Percentiles rank a stretch among this genome's conserved stretches.
Conservation (phyloP, 345 rosid genomes). For the thale cress (Arabidopsis thaliana) region TAIR10.1 NC_003070.9:3666001-3666500, state of each 20-base stretch:
- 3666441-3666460: slow-evolving; percentile 67
- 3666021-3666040: slow-evolving; percentile 93
- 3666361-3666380: slow-evolving; percentile 64
- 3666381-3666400: slow-evolving; percentile 82
- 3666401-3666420: slow-evolving; percentile 71
- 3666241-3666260: slow-evolving; percentile 68
- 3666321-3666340: slow-evolving; percentile 91
- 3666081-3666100: slow-evolving; percentile 54
- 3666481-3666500: slow-evolving; percentile 53
- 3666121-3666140: slow-evolving; percentile 62
- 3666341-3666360: slow-evolving; percentile 80
- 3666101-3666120: slow-evolving; percentile 38
- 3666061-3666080: slow-evolving; percentile 41
- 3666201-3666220: slow-evolving; percentile 92
- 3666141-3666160: slow-evolving; percentile 95
- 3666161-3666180: slow-evolving; percentile 85
- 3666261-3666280: slow-evolving; percentile 66
- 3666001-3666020: slow-evolving; percentile 90
- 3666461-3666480: slow-evolving; percentile 64
- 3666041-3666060: slow-evolving; percentile 49
- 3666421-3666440: slow-evolving; percentile 76
- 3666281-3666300: slow-evolving; percentile 96
- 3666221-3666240: slow-evolving; percentile 78
- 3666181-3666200: slow-evolving; percentile 74
- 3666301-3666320: slow-evolving; percentile 92